phyloP scores from a whole-genome alignment of 1,284 basidiomycete species.

The Ceratorhiza oryzae-sativae region DNA sequence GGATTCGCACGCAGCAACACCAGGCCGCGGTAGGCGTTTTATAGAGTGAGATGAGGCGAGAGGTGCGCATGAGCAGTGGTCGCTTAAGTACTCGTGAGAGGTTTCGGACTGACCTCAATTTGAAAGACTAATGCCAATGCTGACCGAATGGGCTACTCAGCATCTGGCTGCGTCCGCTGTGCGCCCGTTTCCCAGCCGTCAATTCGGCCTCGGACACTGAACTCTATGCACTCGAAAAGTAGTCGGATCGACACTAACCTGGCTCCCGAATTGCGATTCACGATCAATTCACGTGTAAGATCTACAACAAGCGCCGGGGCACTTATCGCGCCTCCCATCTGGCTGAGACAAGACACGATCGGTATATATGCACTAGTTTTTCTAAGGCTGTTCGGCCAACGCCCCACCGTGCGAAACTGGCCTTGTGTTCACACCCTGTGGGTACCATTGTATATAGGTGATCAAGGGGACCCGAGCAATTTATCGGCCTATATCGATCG shows the following conservation, averaged over 20 bases:
- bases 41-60: constrained; percentile 38
- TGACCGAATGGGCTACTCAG: constrained; percentile 6
- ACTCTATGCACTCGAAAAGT: background rate
- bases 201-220: background rate
- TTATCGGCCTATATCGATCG: background rate
- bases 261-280: constrained; percentile 29
- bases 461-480: background rate
- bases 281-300: constrained; percentile 32
- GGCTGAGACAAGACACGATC: background rate
- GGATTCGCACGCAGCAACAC: constrained; percentile 19
- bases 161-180: background rate
- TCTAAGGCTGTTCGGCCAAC: too few species aligned
- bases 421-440: too few species aligned
- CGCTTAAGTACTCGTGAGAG: constrained; percentile 40
- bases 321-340: background rate
- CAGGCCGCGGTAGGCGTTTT: constrained; percentile 10
- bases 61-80: constrained; percentile 33
- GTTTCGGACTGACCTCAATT: constrained; percentile 33
- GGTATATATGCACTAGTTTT: constrained; percentile 1
- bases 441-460: too few species aligned
- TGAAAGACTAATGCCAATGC: constrained; percentile 13
- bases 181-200: background rate
- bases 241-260: constrained; percentile 3
- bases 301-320: background rate
- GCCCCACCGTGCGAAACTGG: too few species aligned